Evolutionary conservation across 75 land plant genomes (phyloP).

Genomic region (Picea glauca): DNA sequence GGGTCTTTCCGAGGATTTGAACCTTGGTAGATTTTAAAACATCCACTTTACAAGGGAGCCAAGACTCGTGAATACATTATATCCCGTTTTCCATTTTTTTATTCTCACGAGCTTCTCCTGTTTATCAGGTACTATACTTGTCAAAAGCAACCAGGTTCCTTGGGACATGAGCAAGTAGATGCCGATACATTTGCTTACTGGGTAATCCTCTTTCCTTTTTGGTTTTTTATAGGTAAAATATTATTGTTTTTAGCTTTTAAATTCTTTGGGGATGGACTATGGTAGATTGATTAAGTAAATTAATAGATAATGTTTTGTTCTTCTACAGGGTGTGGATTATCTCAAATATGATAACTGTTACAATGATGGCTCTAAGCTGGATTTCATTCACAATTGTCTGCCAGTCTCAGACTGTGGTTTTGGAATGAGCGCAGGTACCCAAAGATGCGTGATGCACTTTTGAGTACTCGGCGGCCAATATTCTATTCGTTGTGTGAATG

Average conservation of each 20-base stretch:
- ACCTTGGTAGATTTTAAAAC: too few species aligned
- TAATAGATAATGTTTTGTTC: background rate
- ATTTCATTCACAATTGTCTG: background rate
- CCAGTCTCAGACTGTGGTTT: too few species aligned
- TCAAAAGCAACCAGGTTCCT: slow-evolving; percentile 78
- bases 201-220: slow-evolving; percentile 28
- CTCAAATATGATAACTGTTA: slow-evolving; percentile 91
- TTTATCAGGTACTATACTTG: slow-evolving; percentile 48
- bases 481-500: slow-evolving; percentile 95
- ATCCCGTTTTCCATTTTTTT: too few species aligned
- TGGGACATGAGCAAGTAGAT: slow-evolving; percentile 80
- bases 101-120: too few species aligned
- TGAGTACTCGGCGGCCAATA: slow-evolving; percentile 61
- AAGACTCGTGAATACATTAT: too few species aligned
- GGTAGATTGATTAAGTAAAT: too few species aligned
- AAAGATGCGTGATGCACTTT: slow-evolving; percentile 70
- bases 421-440: slow-evolving; percentile 44
- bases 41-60: too few species aligned
- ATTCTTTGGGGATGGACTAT: too few species aligned
- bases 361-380: slow-evolving; percentile 46
- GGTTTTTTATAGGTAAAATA: too few species aligned
- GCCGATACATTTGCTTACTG: slow-evolving; percentile 84
- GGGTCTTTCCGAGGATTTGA: too few species aligned
- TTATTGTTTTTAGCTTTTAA: too few species aligned
- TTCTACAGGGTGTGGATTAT: slow-evolving; percentile 78